Base-by-base conservation (phyloP, 306 rosid species). In the Morella rubra region DNA sequence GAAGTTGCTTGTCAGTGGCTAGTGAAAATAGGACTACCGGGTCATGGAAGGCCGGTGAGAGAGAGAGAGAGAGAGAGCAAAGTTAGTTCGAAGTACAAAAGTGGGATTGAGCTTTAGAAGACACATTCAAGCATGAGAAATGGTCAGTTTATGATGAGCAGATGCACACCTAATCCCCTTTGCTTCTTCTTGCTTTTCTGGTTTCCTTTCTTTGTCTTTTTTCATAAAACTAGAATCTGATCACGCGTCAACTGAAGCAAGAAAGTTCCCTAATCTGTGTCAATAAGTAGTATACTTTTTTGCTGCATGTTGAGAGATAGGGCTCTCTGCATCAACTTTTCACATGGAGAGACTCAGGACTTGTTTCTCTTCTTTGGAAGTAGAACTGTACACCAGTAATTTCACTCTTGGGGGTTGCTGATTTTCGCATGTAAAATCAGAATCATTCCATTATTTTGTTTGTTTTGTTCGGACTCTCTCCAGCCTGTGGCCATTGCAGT, bases 41-140 rank as follows among this genome's bases (percentile, higher is more conserved):
- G 78, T 65, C 74, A 44, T 71, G 44, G 19, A 24, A 55, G 81
- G 67, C 12, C 41, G 37, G 20, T 24, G 40, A 7, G 44, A 12
- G 16, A 45, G 44, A 73, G 16, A 72, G 45, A 49, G 15, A 22
- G 37, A 53, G 59, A 53, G 59, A n/a, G 14, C 44, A 3, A 22
- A 32, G 80, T 15, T 18, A 27, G 78, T 49, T 32, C 15, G 20
- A 18, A 11, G 69, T 58, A 47, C 51, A 47, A 64, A 67, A 74
- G 58, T 53, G 45, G 70, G 73, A 45, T 71, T 24, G 18, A 76
- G 59, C 8, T 64, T 50, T 59, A 47, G 19, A 45, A 84, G 85
- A 84, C 51, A 58, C 2, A 56, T 81, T 84, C 85, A 84, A 81
- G 78, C 54, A 42, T 77, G 16, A 68, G 75, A 62, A 84, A 44